A percentile compares a stretch with the other conserved stretches of the same genome.
Conservation (phyloP, 345 rosid species). For the Euphorbia pulcherrima region DNA sequence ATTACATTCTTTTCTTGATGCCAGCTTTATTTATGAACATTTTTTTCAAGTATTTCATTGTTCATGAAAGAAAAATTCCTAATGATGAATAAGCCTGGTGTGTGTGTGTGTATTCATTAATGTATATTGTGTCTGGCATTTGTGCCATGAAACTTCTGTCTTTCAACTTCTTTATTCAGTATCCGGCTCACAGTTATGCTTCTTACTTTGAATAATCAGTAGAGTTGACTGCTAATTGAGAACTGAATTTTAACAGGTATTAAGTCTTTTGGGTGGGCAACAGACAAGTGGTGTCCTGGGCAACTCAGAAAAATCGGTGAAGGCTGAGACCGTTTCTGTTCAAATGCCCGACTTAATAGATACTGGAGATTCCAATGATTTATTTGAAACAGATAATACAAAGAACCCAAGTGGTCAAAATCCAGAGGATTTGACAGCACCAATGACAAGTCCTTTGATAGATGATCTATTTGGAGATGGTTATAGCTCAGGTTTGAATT, state of each 20-base stretch:
- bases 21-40: background rate
- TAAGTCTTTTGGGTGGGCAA: slow-evolving; percentile 68
- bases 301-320: slow-evolving; percentile 44
- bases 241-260: slow-evolving; percentile 45
- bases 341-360: slow-evolving; percentile 78
- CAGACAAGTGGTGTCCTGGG: slow-evolving; percentile 33
- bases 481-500: slow-evolving; percentile 32
- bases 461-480: slow-evolving; percentile 76
- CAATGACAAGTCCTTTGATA: slow-evolving; percentile 41
- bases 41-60: background rate
- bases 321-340: slow-evolving; percentile 38
- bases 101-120: background rate
- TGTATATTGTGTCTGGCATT: background rate
- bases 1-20: background rate
- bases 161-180: background rate
- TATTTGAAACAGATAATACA: slow-evolving; percentile 38
- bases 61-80: background rate
- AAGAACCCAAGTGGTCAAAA: slow-evolving; percentile 36
- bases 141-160: background rate
- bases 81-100: background rate
- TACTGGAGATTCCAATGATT: slow-evolving; percentile 56
- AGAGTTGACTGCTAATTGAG: background rate
- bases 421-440: slow-evolving; percentile 29
- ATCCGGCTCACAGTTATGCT: background rate
- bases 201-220: background rate